phyloP scores from a whole-genome alignment of 2,329 filamentous ascomycete genomes.

The Monilinia laxa region DNA sequence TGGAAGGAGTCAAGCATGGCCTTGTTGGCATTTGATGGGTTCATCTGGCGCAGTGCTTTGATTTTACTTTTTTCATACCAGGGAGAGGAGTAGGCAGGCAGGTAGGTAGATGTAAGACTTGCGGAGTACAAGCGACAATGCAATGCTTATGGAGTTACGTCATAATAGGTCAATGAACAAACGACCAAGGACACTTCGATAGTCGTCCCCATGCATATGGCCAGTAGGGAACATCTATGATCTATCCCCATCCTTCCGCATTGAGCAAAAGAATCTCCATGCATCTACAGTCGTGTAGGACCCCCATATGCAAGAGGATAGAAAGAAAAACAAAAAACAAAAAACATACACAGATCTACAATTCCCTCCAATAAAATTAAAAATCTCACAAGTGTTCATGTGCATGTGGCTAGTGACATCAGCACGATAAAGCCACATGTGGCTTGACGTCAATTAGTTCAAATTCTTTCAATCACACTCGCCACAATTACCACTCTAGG shows the following conservation, averaged over 20 bases:
- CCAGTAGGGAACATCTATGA: background rate
- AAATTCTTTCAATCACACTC: background rate
- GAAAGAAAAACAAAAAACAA: background rate
- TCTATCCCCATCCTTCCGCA: background rate
- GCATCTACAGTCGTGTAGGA: too few relatives aligned
- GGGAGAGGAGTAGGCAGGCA: background rate
- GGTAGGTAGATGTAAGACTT: too few relatives aligned
- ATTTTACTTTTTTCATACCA: background rate
- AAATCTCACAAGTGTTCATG: background rate
- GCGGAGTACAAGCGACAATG: background rate
- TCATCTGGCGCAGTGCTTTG: background rate
- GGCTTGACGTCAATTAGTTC: conserved; percentile 5
- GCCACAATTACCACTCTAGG: conserved; percentile 4
- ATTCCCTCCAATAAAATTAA: background rate
- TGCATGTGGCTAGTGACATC: conserved; percentile 13
- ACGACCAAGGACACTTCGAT: background rate
- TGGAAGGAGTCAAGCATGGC: background rate
- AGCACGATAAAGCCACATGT: background rate
- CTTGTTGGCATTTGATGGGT: background rate
- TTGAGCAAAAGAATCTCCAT: background rate
- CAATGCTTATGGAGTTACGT: background rate
- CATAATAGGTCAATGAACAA: background rate
- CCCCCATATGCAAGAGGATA: background rate
- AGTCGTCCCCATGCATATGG: too few relatives aligned
- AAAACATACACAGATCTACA: background rate